Evolutionary conservation across 306 rosid species (phyloP).

Genomic region (Neltuma alba): DNA sequence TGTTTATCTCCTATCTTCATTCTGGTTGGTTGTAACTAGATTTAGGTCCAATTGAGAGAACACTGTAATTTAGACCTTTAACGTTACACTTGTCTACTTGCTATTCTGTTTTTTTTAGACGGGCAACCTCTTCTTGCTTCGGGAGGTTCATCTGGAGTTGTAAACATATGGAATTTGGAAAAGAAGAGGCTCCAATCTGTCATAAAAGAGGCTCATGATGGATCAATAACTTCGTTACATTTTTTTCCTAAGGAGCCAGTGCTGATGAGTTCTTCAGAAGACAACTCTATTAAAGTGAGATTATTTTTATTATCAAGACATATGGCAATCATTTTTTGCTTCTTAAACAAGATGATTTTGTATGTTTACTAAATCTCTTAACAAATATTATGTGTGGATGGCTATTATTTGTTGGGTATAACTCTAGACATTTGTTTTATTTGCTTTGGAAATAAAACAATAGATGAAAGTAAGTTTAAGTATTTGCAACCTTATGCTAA

Average conservation of each 20-base stretch:
- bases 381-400: neutral
- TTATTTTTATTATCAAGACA: neutral
- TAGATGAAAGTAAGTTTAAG: neutral
- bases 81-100: slow-evolving; percentile 23
- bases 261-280: slow-evolving; percentile 89
- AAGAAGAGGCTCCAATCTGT: slow-evolving; percentile 94
- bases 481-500: neutral
- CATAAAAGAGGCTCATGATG: slow-evolving; percentile 88
- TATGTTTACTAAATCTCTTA: neutral
- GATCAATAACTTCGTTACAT: slow-evolving; percentile 73
- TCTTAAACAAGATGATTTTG: neutral
- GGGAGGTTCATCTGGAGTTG: slow-evolving; percentile 97
- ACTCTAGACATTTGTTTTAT: neutral
- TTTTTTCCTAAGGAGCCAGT: slow-evolving; percentile 93
- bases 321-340: neutral
- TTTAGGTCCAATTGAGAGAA: neutral
- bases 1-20: neutral
- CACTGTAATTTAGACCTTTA: neutral
- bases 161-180: slow-evolving; percentile 97
- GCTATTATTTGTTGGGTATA: neutral
- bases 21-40: neutral
- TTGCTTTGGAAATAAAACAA: neutral
- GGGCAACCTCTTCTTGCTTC: slow-evolving; percentile 97
- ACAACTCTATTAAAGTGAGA: slow-evolving; percentile 91
- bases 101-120: slow-evolving; percentile 51